Conservation (phyloP, 257 asterid species). For the Solanum appendiculatum region DNA sequence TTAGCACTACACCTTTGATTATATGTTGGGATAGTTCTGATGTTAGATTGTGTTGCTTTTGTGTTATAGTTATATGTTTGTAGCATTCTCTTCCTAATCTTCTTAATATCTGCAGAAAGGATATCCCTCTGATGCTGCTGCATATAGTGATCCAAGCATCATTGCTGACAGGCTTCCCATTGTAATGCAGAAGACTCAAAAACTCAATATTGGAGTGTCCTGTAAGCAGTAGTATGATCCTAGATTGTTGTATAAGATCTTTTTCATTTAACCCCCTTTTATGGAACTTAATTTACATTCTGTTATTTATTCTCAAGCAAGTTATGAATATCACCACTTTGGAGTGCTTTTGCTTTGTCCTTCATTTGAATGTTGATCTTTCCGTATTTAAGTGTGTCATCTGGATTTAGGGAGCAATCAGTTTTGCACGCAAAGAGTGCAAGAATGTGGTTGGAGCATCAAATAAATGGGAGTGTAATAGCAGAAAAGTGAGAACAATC, state of each 20-base stretch:
- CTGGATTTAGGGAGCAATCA: background rate
- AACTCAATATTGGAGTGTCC: conserved; percentile 42
- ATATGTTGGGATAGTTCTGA: background rate
- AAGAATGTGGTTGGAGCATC: background rate
- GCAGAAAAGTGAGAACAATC: background rate
- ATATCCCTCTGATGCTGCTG: conserved; percentile 72
- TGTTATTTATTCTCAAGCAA: background rate
- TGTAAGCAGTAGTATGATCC: conserved; percentile 27
- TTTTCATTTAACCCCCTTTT: background rate
- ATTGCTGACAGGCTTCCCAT: conserved; percentile 76
- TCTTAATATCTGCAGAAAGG: conserved; percentile 64
- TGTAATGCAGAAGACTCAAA: conserved; percentile 62
- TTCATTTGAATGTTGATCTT: background rate
- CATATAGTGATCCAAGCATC: conserved; percentile 79
- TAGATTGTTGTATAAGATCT: conserved; percentile 3
- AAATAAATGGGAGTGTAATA: background rate
- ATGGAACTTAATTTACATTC: background rate
- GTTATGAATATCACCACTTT: background rate
- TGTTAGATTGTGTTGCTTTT: background rate
- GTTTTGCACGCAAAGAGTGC: background rate
- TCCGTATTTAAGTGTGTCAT: background rate
- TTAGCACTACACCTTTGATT: background rate
- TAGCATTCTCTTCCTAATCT: background rate
- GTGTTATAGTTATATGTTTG: background rate
- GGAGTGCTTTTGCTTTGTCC: background rate